Evolutionary conservation across 1,139 yeast genomes (phyloP).

Genomic region (Magnusiomyces fungicola): DNA sequence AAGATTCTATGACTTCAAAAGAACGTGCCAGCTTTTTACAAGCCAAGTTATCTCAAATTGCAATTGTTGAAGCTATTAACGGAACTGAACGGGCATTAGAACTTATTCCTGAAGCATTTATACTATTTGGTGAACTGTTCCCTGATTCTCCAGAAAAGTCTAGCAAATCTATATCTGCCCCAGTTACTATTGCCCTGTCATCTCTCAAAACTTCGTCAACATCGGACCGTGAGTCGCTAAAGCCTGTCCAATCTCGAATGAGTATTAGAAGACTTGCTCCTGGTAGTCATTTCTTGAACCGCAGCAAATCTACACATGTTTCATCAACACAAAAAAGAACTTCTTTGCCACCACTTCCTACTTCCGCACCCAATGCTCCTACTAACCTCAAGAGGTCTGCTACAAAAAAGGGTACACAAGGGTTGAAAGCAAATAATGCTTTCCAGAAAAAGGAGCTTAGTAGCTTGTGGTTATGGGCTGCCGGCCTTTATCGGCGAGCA

Average conservation of each 20-base stretch:
- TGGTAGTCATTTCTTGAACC: not conserved
- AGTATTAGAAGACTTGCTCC: constrained; percentile 1
- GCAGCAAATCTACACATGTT: not conserved
- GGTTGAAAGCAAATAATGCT: constrained; percentile 16
- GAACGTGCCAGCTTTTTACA: constrained; percentile 47
- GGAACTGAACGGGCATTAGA: constrained; percentile 61
- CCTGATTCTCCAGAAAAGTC: constrained; percentile 10
- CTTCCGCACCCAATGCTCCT: not conserved
- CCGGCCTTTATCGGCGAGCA: constrained; percentile 54
- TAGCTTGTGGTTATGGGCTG: constrained; percentile 68
- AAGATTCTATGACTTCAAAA: constrained; percentile 16
- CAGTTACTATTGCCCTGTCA: too few relatives aligned
- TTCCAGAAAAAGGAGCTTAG: constrained; percentile 34
- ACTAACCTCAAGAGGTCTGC: not conserved
- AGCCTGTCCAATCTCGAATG: not conserved
- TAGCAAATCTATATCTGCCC: not conserved
- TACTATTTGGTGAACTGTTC: constrained; percentile 51
- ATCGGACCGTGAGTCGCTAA: not conserved
- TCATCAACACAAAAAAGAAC: not conserved
- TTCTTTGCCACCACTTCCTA: not conserved
- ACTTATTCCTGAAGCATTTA: constrained; percentile 57
- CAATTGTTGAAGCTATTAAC: constrained; percentile 56
- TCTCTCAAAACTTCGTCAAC: too few relatives aligned
- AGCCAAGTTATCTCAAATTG: constrained; percentile 67
- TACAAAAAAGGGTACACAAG: constrained; percentile 7